Evolutionary conservation across 2,329 filamentous ascomycete genomes (phyloP), one percentile per base, ranked within the genome.

Genomic region (Lasiodiplodia sp.): DNA sequence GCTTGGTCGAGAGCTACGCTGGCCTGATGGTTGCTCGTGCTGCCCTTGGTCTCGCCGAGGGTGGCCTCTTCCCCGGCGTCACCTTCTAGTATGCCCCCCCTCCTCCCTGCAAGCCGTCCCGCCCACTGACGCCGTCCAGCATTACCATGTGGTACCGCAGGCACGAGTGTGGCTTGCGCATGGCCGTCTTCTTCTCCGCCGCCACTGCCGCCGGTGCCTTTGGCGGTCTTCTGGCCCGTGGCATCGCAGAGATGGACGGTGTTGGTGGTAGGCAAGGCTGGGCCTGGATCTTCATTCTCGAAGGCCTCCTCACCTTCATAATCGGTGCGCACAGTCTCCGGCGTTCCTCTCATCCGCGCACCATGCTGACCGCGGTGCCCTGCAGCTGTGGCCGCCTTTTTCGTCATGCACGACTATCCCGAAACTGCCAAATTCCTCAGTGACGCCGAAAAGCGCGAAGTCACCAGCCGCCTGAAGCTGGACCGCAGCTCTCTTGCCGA

Each of bases 61-160:
- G 76, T 37, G 78, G 77, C 16, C 60, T 64, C 14, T 64, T 64
- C 47, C 60, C 60, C 38, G 60, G 60, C 18, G 60, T 64, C 3
- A 64, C 60, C 4, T 64, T 53, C 21, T 53, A 63, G 47, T 58
- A 28, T 23, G 37, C 21, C 21, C 28, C 44, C 23, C 10, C 31
- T 14, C 37, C 31, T 34, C 12, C 18, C 40, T 70, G n/a, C 14
- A 18, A 25, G 11, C 4, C 7, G 2, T 12, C 6, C 16, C 38
- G 49, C 66, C 25, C 7, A 44, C 52, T 57, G 23, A 55, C 23
- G 23, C 74, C 74, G 2, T 58, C 86, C 73, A 86, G 88, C 69
- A 82, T 89, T 12, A 88, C 86, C 0, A 87, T 88, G 81, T 90
- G 87, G 86, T 89, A 90, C 71, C 86, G 85, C 67, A 80, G 85